A percentile compares a stretch with the other conserved stretches of the same genome.
Conservation (phyloP, 495 filamentous ascomycete species). For the Lasiosphaeris hirsuta region DNA sequence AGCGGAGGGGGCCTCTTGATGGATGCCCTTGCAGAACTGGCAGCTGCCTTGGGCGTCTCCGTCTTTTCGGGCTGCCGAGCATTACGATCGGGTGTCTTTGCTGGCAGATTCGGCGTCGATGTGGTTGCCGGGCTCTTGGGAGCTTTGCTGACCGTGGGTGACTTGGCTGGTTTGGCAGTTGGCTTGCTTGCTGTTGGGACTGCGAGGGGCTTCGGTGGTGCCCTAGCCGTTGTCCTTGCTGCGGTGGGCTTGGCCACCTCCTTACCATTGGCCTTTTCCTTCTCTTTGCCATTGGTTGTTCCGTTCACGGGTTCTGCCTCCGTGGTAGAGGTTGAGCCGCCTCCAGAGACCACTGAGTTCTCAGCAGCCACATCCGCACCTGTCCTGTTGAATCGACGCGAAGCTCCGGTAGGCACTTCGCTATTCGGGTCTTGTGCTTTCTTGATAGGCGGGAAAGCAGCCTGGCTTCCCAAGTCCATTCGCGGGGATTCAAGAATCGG, state of each 20-base stretch:
- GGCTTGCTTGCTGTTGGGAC: constrained; percentile 34
- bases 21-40: constrained; percentile 27
- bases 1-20: constrained; percentile 36
- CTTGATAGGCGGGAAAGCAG: constrained; percentile 7
- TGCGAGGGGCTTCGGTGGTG: constrained; percentile 31
- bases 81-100: constrained; percentile 34
- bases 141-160: constrained; percentile 31
- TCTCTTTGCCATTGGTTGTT: constrained; percentile 12
- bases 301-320: constrained; percentile 12
- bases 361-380: constrained; percentile 1
- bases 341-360: background rate
- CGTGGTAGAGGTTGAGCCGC: constrained; percentile 5
- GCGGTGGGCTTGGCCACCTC: constrained; percentile 38
- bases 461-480: constrained; percentile 12
- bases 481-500: constrained; percentile 34
- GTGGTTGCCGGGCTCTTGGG: constrained; percentile 27
- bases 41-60: constrained; percentile 26
- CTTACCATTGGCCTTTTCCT: constrained; percentile 12
- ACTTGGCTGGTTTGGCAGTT: constrained; percentile 35
- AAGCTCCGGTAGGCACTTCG: constrained; percentile 11
- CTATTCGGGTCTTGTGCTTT: constrained; percentile 15
- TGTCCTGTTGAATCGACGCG: background rate
- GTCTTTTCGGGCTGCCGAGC: constrained; percentile 22
- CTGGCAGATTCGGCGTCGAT: constrained; percentile 21
- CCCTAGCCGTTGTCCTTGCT: constrained; percentile 30